Evolutionary conservation across 2,329 filamentous ascomycete species (phyloP).

Genomic region (Clonostachys byssicola): DNA sequence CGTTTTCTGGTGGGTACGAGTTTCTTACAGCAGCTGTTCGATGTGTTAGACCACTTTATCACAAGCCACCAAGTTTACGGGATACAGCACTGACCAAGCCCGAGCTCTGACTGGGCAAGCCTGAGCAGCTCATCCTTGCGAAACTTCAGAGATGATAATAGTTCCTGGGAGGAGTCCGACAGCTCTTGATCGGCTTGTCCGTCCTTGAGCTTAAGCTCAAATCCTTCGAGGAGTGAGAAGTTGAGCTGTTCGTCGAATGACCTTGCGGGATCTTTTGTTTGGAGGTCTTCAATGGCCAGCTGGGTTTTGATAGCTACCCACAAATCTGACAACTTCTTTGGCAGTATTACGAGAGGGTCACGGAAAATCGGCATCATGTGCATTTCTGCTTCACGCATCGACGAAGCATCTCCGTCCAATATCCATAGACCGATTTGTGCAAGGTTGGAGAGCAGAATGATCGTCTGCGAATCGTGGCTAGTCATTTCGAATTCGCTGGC

Average conservation of each 20-base stretch:
- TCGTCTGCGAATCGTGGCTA: conserved; percentile 21
- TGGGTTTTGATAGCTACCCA: conserved; percentile 44
- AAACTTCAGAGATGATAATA: conserved; percentile 19
- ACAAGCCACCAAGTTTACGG: no score
- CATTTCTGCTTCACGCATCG: conserved; percentile 36
- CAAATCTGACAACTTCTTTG: conserved; percentile 33
- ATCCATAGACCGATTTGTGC: conserved; percentile 36
- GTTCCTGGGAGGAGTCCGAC: no score
- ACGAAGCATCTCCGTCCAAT: conserved; percentile 27
- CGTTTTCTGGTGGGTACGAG: conserved; percentile 32
- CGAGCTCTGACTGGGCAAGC: conserved; percentile 14
- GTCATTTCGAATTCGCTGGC: conserved; percentile 25
- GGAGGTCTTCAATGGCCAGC: conserved; percentile 48
- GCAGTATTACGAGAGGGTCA: conserved; percentile 37
- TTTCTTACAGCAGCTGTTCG: conserved; percentile 8
- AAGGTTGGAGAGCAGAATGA: conserved; percentile 43
- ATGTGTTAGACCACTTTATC: no score
- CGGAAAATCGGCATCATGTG: conserved; percentile 39
- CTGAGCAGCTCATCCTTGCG: conserved; percentile 24
- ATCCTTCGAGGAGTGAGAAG: conserved; percentile 29
- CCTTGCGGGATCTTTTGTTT: conserved; percentile 38
- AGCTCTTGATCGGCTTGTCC: conserved; percentile 23
- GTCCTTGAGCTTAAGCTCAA: neutral
- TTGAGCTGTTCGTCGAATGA: conserved; percentile 47
- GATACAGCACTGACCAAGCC: conserved; percentile 15